These are phyloP conservation scores for Wickerhamomyces sydowiorum DNA, from an alignment of 805 yeast species.

Conservation along the genomic window DNA sequence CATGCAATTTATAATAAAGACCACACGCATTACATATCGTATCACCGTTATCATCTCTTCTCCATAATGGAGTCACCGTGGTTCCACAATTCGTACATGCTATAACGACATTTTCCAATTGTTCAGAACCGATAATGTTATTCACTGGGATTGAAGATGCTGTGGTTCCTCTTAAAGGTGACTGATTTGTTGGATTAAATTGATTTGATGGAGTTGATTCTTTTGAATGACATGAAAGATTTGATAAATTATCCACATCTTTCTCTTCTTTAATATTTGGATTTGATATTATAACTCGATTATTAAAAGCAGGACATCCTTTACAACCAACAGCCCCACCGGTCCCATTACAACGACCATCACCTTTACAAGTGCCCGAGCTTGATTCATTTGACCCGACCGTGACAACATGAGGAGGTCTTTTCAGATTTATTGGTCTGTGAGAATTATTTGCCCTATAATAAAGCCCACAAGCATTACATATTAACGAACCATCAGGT, in stretches of 20 bases:
- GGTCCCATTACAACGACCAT: conserved; percentile 74
- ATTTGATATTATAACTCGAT: conserved; percentile 43
- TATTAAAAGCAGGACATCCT: conserved; percentile 81
- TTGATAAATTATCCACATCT: background rate
- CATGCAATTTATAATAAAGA: conserved; percentile 68
- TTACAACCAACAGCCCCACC: conserved; percentile 78
- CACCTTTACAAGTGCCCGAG: conserved; percentile 22
- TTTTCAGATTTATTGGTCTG: conserved; percentile 81
- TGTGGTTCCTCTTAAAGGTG: too few relatives aligned
- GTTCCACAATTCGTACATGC: conserved; percentile 84
- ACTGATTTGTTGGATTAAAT: too few relatives aligned
- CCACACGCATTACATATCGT: conserved; percentile 91
- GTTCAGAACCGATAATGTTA: conserved; percentile 17
- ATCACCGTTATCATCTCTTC: conserved; percentile 75
- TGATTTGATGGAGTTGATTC: background rate
- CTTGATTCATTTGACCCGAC: conserved; percentile 40
- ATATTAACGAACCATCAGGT: conserved; percentile 82
- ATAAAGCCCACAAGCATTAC: conserved; percentile 94
- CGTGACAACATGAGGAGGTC: conserved; percentile 72
- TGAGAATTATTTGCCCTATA: conserved; percentile 87
- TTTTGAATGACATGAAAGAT: background rate
- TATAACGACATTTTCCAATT: conserved; percentile 46
- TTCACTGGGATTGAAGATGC: conserved; percentile 13
- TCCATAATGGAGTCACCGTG: conserved; percentile 83
- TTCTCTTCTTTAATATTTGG: conserved; percentile 5